Evolutionary conservation across 108 stramenopile genomes (phyloP).

Genomic region (Stephanodiscus triporus): DNA sequence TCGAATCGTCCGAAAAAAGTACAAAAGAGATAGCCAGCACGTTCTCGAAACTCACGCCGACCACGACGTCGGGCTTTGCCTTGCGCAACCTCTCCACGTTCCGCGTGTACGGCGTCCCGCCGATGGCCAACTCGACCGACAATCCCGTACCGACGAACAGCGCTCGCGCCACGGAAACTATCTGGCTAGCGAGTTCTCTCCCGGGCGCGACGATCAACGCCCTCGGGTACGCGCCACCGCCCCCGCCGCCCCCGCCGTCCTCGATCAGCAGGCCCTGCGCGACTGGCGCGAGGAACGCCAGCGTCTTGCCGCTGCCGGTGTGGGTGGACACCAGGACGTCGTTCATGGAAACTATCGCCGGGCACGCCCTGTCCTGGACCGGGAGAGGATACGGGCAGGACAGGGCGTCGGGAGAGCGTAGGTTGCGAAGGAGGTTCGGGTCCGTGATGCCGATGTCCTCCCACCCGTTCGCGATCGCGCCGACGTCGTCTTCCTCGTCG

Average conservation of each 20-base stretch:
- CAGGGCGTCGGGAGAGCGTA: constrained; percentile 51
- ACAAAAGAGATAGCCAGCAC: not conserved
- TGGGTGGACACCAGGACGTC: constrained; percentile 85
- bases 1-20: not conserved
- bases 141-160: constrained; percentile 69
- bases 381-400: constrained; percentile 65
- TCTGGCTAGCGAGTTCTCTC: constrained; percentile 86
- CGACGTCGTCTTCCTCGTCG: constrained; percentile 18
- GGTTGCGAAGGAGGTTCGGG: constrained; percentile 56
- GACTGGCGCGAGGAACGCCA: constrained; percentile 80
- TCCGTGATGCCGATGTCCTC: constrained; percentile 73
- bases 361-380: constrained; percentile 75
- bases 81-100: constrained; percentile 80
- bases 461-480: constrained; percentile 47
- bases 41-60: constrained; percentile 55
- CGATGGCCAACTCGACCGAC: constrained; percentile 72
- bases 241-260: constrained; percentile 18
- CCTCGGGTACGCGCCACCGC: constrained; percentile 31
- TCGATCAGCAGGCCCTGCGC: constrained; percentile 59
- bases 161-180: constrained; percentile 69
- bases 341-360: constrained; percentile 61
- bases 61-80: constrained; percentile 74
- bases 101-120: constrained; percentile 76
- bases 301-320: constrained; percentile 87
- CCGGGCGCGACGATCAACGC: constrained; percentile 86